Base-by-base conservation (phyloP, 202 grass and related monocot species). In the Setaria viridis region DNA sequence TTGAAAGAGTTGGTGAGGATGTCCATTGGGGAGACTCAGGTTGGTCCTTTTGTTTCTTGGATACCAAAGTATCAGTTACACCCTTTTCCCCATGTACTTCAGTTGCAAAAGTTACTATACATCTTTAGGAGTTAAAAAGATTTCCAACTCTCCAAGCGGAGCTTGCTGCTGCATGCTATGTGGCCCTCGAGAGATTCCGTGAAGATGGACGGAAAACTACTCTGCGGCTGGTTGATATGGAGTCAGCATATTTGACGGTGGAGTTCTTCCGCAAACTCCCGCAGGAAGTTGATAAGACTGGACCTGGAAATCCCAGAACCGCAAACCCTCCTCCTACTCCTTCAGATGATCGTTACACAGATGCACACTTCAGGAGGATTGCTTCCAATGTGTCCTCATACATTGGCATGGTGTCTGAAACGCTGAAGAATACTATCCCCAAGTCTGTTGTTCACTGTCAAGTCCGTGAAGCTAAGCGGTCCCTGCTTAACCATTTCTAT, bases 261-360 rank as follows among this genome's bases (percentile, higher is more conserved):
- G 95, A 98, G 13, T 98, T 98, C 88, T 98, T 98, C 91, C 84
- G 96, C 75, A 95, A 95, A 72, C 96, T 98, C 76, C 93, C 96
- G 72, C 93, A 88, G 85, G 93, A 95, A 87, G 76, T 95, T 57
- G 96, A 94, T 6, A 98, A 93, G 80, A 39, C 72, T 49, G 95
- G 78, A 76, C 17, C 84, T 78, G 84, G 71, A 76, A 84, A 91
- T 82, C 91, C 78, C 21, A 90, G 86, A 70, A 62, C 80, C 51
- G 84, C 65, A 80, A 84, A 91, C 62, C 91, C 85, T 86, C 57
- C 87, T 33, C 39, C 39, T 41, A 33, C 84, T 82, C 62, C 90
- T 86, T 74, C 75, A 9, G 56, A 67, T 80, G 93, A 94, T 84
- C 85, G 95, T 58, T 98, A 95, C 68, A 34, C 88, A 67, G 96